Base-by-base conservation (phyloP, 371 early-diverging fungal species). In the Mortierella sp. region DNA sequence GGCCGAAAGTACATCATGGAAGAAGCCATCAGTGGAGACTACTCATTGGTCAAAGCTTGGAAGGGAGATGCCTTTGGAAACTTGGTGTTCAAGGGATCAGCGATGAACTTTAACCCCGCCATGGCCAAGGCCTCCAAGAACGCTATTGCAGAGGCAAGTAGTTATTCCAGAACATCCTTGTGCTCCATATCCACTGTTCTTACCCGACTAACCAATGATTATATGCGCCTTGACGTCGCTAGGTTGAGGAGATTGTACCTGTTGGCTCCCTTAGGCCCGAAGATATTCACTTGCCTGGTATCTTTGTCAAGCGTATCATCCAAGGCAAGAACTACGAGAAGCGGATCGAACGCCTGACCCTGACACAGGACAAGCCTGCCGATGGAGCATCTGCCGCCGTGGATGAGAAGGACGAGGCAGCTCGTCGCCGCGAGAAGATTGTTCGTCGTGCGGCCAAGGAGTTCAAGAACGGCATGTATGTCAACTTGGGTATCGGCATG, bases 401-500 rank as follows among this genome's bases (percentile, higher is more conserved):
- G 2, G 59, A 57, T 12, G 76, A 62, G n/a, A 68, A 63, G 47
- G 67, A 68, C 34, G 81, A 73, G 44, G 83, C 70, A 31, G 83
- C 80, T 16, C 57, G 74, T 52, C 73, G 83, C 68, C 86, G 92
- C 27, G 85, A 88, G 55, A 70, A 79, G 49, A 91, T 91, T 60
- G 87, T 90, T 37, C 78, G 85, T 47, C 81, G 90, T 25, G 92
- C 90, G 2, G 92, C 92, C 8, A 81, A 82, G 54, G 92, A 91
- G 80, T 89, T 91, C 74, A 81, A 82, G 79, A 85, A 88, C 61
- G 89, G 91, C 55, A 87, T 86, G 86, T 88, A 87, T 40, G 73
- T 85, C 52, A 90, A 90, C 81, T 80, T 90, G 43, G 92, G 90
- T 34, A 90, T 91, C 40, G 92, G 92, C 48, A 88, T 91, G 87